Evolutionary conservation across 805 yeast species (phyloP).

Genomic region (Metschnikowia reukaufii): DNA sequence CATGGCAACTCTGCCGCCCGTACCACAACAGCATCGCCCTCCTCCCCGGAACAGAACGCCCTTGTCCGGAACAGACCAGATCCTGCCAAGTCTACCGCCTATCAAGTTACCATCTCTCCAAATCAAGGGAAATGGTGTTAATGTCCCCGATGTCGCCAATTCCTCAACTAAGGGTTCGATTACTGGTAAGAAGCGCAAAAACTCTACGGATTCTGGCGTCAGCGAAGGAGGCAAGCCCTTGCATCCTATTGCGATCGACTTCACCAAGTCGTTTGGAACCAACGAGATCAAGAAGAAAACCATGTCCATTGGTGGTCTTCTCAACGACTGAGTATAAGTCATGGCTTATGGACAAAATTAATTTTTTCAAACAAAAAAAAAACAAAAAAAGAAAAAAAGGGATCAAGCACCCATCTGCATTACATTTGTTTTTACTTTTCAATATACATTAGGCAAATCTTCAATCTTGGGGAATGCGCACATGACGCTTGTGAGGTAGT

Average conservation of each 20-base stretch:
- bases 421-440: neutral
- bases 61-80: neutral
- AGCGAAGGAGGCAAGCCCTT: neutral
- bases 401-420: neutral
- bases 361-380: too few species aligned
- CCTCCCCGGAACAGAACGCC: too few species aligned
- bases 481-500: neutral
- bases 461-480: neutral
- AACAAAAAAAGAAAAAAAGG: too few species aligned
- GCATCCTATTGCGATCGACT: constrained; percentile 21
- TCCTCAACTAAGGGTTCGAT: neutral
- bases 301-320: constrained; percentile 42
- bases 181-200: neutral
- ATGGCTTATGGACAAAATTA: too few species aligned
- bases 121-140: neutral
- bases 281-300: constrained; percentile 20
- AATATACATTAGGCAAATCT: neutral
- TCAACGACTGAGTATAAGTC: constrained; percentile 25
- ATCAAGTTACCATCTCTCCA: constrained; percentile 19
- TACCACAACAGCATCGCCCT: neutral
- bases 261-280: constrained; percentile 18
- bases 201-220: neutral
- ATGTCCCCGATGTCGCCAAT: neutral
- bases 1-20: neutral
- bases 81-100: neutral